Conservation (phyloP, 176 grass and related monocot species). For the Oryza glaberrima region DNA sequence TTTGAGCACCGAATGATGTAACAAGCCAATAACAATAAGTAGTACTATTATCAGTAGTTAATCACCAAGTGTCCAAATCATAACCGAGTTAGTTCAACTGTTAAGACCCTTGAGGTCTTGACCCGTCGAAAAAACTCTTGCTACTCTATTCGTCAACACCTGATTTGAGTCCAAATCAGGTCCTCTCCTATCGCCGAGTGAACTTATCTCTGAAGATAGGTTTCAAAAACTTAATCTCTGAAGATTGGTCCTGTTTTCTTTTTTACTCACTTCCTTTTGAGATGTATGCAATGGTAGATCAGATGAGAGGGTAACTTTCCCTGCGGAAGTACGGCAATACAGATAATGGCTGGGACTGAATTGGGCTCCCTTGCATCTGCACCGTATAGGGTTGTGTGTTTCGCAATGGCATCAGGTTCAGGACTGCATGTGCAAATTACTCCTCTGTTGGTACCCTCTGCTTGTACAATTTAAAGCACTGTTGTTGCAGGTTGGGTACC, state of each 20-base stretch:
- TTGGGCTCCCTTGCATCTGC: constrained; percentile 5
- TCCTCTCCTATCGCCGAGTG: neutral
- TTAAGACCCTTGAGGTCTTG: neutral
- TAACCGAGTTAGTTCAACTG: constrained; percentile 5
- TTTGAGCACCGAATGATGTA: neutral
- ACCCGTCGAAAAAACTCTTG: neutral
- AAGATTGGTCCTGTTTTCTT: neutral
- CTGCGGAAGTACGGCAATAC: neutral
- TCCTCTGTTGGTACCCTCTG: constrained; percentile 43
- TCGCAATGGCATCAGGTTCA: neutral
- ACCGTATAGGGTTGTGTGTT: neutral
- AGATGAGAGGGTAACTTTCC: neutral
- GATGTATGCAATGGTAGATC: neutral
- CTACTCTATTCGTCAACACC: neutral
- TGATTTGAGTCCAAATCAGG: neutral
- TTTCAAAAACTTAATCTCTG: neutral
- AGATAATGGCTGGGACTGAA: constrained; percentile 25
- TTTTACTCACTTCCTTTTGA: neutral
- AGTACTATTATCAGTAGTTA: neutral
- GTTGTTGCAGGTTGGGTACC: neutral
- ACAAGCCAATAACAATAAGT: neutral
- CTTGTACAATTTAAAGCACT: constrained; percentile 34
- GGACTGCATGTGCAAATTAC: constrained; percentile 52
- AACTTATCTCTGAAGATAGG: neutral
- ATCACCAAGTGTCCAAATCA: neutral